phyloP scores from a whole-genome alignment of 2,329 filamentous ascomycete species.

The Ophiosphaerella korrae region DNA sequence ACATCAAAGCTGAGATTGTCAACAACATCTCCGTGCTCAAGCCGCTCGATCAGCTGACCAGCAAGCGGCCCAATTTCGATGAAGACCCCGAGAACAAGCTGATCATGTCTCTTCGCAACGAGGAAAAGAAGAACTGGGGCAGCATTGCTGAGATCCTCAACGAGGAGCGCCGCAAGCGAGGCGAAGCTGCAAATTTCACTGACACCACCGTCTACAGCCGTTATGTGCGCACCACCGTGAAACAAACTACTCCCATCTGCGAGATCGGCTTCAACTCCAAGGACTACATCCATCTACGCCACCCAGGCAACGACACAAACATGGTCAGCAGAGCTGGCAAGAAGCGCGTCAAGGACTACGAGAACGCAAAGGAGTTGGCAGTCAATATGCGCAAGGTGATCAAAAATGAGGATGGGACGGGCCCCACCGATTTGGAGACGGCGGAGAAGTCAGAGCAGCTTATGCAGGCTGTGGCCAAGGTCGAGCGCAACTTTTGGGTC shows the following conservation, averaged over 20 bases:
- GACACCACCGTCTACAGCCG: constrained; percentile 43
- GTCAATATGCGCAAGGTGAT: constrained; percentile 24
- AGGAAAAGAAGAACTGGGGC: constrained; percentile 33
- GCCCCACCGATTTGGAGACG: constrained; percentile 18
- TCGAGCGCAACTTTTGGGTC: constrained; percentile 38
- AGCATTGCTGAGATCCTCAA: constrained; percentile 37
- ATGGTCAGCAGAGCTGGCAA: constrained; percentile 19
- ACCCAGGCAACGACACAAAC: constrained; percentile 13
- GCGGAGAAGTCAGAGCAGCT: constrained; percentile 29
- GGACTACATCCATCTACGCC: constrained; percentile 42
- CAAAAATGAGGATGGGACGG: constrained; percentile 2
- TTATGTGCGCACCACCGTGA: constrained; percentile 39
- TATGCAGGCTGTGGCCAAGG: constrained; percentile 33
- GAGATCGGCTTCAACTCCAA: constrained; percentile 39
- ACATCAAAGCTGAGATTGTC: constrained; percentile 19
- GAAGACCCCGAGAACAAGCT: constrained; percentile 39
- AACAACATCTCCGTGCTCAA: constrained; percentile 18
- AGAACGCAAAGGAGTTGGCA: constrained; percentile 26
- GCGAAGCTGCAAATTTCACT: constrained; percentile 28
- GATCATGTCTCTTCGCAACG: constrained; percentile 39
- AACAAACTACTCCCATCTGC: constrained; percentile 21
- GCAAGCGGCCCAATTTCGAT: constrained; percentile 6
- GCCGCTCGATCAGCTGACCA: constrained; percentile 1
- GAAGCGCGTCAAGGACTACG: constrained; percentile 30
- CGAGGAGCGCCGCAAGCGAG: constrained; percentile 17